phyloP scores from a whole-genome alignment of 352 stramenopile genomes.

The Hyaloperonospora arabidopsidis region DNA sequence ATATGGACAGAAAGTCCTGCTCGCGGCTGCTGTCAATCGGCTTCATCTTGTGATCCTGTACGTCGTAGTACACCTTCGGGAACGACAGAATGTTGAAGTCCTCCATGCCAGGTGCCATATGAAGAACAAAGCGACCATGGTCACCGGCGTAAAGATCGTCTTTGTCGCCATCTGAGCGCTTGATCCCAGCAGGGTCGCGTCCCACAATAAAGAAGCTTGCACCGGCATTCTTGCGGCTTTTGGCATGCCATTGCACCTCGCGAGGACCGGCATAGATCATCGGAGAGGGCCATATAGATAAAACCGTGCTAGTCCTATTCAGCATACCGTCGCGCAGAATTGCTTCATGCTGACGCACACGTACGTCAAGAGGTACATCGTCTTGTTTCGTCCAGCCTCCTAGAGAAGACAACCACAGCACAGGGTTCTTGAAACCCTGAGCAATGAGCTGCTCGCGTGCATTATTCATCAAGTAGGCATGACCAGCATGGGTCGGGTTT shows the following conservation, averaged over 20 bases:
- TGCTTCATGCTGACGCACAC: constrained; percentile 94
- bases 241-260: constrained; percentile 98
- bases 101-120: constrained; percentile 93
- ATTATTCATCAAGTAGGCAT: constrained; percentile 97
- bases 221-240: constrained; percentile 92
- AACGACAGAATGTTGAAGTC: constrained; percentile 93
- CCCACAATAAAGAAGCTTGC: constrained; percentile 97
- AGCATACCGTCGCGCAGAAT: constrained; percentile 91
- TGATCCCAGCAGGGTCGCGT: constrained; percentile 96
- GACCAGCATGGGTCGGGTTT: constrained; percentile 95
- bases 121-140: constrained; percentile 94
- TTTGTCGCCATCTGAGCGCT: constrained; percentile 90
- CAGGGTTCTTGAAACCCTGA: constrained; percentile 92
- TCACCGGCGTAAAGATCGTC: constrained; percentile 95
- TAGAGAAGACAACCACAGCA: constrained; percentile 95
- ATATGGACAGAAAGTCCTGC: constrained; percentile 97
- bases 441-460: constrained; percentile 90
- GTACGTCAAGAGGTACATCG: constrained; percentile 96
- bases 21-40: constrained; percentile 86
- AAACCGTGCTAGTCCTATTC: constrained; percentile 93
- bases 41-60: constrained; percentile 97
- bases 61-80: constrained; percentile 96
- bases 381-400: constrained; percentile 98
- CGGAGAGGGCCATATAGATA: constrained; percentile 96
- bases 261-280: constrained; percentile 98